A percentile compares a stretch with the other conserved stretches of the same genome.
Conservation (phyloP, 495 filamentous ascomycete species). For the Xylaria palmicola region DNA sequence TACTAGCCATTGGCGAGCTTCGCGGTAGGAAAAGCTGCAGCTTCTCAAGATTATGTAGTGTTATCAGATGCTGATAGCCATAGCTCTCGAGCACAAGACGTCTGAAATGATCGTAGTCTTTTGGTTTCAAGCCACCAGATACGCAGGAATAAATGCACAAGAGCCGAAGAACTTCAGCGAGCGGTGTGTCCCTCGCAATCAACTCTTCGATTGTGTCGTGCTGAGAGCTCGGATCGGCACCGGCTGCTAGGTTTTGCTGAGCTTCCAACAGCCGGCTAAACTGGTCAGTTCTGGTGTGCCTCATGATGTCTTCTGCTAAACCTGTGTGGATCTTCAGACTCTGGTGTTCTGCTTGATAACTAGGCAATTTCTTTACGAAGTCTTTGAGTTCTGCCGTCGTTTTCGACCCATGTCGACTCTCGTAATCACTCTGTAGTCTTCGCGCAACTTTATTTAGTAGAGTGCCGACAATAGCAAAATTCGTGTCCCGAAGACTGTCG, state of each 20-base stretch:
- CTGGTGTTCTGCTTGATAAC: slow-evolving; percentile 91
- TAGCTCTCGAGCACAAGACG: slow-evolving; percentile 87
- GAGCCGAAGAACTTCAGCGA: slow-evolving; percentile 77
- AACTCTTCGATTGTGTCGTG: slow-evolving; percentile 91
- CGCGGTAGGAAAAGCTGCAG: slow-evolving; percentile 77
- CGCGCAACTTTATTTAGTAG: slow-evolving; percentile 88
- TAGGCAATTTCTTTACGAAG: slow-evolving; percentile 87
- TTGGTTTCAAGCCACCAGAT: slow-evolving; percentile 79
- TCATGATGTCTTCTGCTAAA: slow-evolving; percentile 92
- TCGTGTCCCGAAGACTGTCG: slow-evolving; percentile 82
- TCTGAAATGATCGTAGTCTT: slow-evolving; percentile 87
- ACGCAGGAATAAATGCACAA: slow-evolving; percentile 90
- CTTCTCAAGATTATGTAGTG: slow-evolving; percentile 85
- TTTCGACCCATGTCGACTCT: slow-evolving; percentile 84
- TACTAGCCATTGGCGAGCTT: slow-evolving; percentile 64
- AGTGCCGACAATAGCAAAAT: slow-evolving; percentile 90
- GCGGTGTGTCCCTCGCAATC: slow-evolving; percentile 77
- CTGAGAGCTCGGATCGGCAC: slow-evolving; percentile 81
- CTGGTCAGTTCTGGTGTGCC: slow-evolving; percentile 79
- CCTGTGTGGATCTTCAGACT: slow-evolving; percentile 87
- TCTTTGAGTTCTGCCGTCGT: slow-evolving; percentile 86
- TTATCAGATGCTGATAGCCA: slow-evolving; percentile 90
- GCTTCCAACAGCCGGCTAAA: slow-evolving; percentile 89
- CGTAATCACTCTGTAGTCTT: slow-evolving; percentile 82
- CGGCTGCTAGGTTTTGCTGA: slow-evolving; percentile 93